phyloP scores from a whole-genome alignment of 495 filamentous ascomycete species.

The Aspergillus homomorphus region DNA sequence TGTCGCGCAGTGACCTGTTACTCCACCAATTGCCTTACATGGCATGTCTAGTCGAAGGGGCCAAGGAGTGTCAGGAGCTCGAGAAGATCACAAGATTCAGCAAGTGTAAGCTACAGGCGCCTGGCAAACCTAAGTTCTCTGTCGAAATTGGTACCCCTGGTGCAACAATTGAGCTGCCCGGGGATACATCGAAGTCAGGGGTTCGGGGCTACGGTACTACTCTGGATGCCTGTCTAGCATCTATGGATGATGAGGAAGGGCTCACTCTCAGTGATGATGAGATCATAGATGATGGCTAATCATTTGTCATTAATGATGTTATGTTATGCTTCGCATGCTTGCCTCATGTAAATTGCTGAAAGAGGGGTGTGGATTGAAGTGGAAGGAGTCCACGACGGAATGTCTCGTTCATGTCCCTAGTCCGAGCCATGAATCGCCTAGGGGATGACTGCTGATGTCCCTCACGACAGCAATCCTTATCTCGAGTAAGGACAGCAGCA shows the following conservation, averaged over 20 bases:
- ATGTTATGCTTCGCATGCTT: not conserved
- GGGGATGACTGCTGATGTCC: too few species aligned
- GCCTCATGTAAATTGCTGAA: too few species aligned
- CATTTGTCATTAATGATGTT: not conserved
- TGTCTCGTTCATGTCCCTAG: too few species aligned
- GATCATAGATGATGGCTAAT: constrained; percentile 71
- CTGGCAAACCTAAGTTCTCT: constrained; percentile 29
- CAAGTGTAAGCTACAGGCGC: constrained; percentile 44
- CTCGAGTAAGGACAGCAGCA: too few species aligned
- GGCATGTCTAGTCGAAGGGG: constrained; percentile 50
- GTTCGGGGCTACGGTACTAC: not conserved
- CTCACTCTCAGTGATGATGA: constrained; percentile 90
- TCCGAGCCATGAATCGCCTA: too few species aligned
- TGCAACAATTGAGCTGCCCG: not conserved
- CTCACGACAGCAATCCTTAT: too few species aligned
- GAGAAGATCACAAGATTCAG: constrained; percentile 67
- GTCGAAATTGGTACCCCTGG: not conserved
- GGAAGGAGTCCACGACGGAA: too few species aligned
- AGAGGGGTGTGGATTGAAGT: too few species aligned
- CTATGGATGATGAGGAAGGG: constrained; percentile 41
- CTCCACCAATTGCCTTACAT: constrained; percentile 86
- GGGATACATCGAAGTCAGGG: not conserved
- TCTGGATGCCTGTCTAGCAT: constrained; percentile 18
- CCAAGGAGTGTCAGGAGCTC: constrained; percentile 46
- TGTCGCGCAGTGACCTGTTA: constrained; percentile 69